Conservation (phyloP, 345 rosid species). For the Bruguiera sexangula region DNA sequence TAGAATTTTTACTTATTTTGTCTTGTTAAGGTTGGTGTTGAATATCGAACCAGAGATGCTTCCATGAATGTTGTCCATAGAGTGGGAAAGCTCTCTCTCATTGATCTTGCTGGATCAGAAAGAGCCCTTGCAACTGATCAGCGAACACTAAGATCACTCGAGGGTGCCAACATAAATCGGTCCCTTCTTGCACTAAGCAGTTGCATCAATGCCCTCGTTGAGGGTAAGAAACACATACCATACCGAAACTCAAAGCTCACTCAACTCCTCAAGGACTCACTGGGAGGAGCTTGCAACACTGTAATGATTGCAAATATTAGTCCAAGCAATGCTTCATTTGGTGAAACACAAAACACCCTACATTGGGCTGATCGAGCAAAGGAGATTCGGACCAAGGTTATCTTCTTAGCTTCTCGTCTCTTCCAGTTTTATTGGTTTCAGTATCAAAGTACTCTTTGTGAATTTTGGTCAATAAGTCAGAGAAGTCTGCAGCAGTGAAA, state of each 20-base stretch:
- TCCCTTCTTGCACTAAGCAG: constrained; percentile 93
- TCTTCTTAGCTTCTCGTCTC: constrained; percentile 3
- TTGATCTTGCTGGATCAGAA: constrained; percentile 99
- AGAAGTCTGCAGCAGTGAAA: no score
- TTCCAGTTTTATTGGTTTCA: background rate
- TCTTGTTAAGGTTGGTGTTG: constrained; percentile 61
- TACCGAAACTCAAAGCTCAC: constrained; percentile 93
- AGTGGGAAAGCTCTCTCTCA: constrained; percentile 82
- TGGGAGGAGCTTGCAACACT: constrained; percentile 90
- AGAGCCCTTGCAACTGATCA: constrained; percentile 94
- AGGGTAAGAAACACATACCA: constrained; percentile 93
- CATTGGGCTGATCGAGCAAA: constrained; percentile 98
- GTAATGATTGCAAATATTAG: constrained; percentile 93
- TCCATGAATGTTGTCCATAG: constrained; percentile 57
- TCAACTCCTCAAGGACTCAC: constrained; percentile 88
- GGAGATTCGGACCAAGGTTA: constrained; percentile 71
- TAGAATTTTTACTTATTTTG: background rate
- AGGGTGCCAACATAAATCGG: constrained; percentile 92
- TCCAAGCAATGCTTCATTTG: constrained; percentile 81
- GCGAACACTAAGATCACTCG: constrained; percentile 80
- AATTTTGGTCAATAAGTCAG: no score
- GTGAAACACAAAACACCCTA: constrained; percentile 93
- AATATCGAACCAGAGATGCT: constrained; percentile 64
- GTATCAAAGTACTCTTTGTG: background rate
- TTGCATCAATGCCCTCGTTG: constrained; percentile 93